A percentile compares a stretch with the other conserved stretches of the same genome.
These are phyloP conservation scores for Phytopythium oedochilum DNA, from an alignment of 352 stramenopile genomes.

Conservation along the genomic window DNA sequence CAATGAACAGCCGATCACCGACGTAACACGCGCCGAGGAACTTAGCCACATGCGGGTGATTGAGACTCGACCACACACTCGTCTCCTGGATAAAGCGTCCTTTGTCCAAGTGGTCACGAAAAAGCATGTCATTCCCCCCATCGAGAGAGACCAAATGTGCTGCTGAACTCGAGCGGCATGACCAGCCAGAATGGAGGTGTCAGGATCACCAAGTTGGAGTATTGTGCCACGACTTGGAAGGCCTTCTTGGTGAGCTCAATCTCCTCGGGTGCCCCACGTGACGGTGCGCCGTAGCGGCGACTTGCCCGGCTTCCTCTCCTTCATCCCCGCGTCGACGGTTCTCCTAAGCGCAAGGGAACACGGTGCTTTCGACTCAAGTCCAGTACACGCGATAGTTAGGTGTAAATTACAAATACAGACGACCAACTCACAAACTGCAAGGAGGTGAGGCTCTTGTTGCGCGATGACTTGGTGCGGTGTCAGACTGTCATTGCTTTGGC, in stretches of 20 bases:
- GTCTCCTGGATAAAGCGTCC: not conserved
- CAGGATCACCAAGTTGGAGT: not conserved
- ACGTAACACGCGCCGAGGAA: slow-evolving; percentile 17
- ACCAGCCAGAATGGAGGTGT: not conserved
- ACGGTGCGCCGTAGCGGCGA: no score
- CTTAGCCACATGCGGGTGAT: slow-evolving; percentile 12
- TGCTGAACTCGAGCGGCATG: not conserved
- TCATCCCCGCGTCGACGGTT: no score
- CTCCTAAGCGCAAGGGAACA: no score
- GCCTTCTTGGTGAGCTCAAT: not conserved
- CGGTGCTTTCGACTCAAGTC: no score
- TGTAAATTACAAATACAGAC: no score
- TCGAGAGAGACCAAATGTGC: not conserved
- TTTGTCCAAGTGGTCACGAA: not conserved
- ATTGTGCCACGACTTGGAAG: not conserved
- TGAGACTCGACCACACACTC: not conserved
- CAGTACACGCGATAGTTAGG: no score
- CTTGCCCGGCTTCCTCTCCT: no score
- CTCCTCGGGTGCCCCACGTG: no score
- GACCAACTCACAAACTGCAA: no score
- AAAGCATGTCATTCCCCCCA: not conserved
- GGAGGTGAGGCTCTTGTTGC: no score
- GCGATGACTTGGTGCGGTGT: no score
- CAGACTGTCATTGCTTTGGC: no score
- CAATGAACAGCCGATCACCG: not conserved